Evolutionary conservation across 1,139 yeast genomes (phyloP).

Genomic region (Candida sp.): DNA sequence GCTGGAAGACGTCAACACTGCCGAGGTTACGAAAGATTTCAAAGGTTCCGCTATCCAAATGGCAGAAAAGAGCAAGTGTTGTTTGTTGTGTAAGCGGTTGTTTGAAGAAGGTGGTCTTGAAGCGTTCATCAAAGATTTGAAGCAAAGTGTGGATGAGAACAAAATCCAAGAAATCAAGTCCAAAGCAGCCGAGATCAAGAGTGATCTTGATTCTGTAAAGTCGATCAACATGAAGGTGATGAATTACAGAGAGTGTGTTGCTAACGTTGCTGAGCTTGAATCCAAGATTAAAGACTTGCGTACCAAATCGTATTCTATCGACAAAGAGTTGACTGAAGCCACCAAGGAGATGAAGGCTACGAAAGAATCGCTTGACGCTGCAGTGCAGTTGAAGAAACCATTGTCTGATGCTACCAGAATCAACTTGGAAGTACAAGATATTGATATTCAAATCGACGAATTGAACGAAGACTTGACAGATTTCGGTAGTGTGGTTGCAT

Average conservation of each 20-base stretch:
- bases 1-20: conserved; percentile 64
- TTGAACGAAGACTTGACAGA: conserved; percentile 43
- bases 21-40: conserved; percentile 67
- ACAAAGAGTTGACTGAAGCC: conserved; percentile 19
- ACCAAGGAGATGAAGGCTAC: conserved; percentile 5
- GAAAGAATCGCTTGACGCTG: conserved; percentile 9
- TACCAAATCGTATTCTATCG: conserved; percentile 15
- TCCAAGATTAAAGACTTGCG: conserved; percentile 14
- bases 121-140: conserved; percentile 35
- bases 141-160: conserved; percentile 39
- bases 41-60: conserved; percentile 65
- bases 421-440: conserved; percentile 34
- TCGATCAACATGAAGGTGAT: conserved; percentile 32
- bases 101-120: conserved; percentile 50
- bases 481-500: conserved; percentile 28
- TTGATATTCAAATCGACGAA: conserved; percentile 36
- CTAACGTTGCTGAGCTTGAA: conserved; percentile 9
- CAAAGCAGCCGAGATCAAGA: conserved; percentile 34
- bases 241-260: conserved; percentile 25
- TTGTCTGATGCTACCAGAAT: conserved; percentile 41
- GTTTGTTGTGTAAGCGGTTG: conserved; percentile 67
- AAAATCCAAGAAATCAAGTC: conserved; percentile 39
- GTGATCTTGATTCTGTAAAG: conserved; percentile 30
- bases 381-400: conserved; percentile 24
- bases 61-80: conserved; percentile 58